Base-by-base conservation (phyloP, 2,329 filamentous ascomycete genomes). In the Alternaria brassicicola region DNA sequence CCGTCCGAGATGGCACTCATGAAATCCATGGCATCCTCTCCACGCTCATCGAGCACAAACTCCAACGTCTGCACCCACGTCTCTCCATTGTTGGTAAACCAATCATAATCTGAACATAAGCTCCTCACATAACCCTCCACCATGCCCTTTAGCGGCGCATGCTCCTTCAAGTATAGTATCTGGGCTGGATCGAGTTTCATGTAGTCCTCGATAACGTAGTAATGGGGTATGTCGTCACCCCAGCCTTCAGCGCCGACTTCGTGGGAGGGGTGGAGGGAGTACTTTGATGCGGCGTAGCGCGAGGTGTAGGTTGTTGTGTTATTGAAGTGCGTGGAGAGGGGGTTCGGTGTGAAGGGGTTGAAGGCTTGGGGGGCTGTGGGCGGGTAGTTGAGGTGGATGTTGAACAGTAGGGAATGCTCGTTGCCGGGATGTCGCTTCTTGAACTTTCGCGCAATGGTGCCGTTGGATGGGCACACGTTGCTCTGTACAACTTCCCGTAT, bases 1-100 rank as follows among this genome's bases (percentile, higher is more conserved):
- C 96, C 58, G 82, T 90, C 70, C 85, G 88, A 72, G 86, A 89
- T 54, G 82, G 89, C 61, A 78, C 87, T 43, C 83, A 87, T 71
- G 87, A 97, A 71, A 42, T 81, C 82, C 31, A 77, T 77, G 6
- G 82, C 70, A 62, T 85, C 80, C 43, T 82, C 80, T 0, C 84
- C 84, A 8, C 86, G 72, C 71, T 87, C 83, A 52, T 76, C 78
- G 57, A 88, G 68, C 39, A 88, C 85, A 77, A 80, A 83, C 51
- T 81, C 80, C 45, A 88, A 66, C 28, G 86, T 88, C 76, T 88
- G 83, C 13, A 79, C 81, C 69, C 86, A 86, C 35, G 86, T 87
- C 73, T 88, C 85, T 1, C 86, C 86, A 59, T 88, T 88, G 64
- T 88, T 85, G 52, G 83, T 82, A 63, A 88, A 88, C 85, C 86